phyloP scores from a whole-genome alignment of 2,329 filamentous ascomycete genomes.

The Aspergillus viridinutans region DNA sequence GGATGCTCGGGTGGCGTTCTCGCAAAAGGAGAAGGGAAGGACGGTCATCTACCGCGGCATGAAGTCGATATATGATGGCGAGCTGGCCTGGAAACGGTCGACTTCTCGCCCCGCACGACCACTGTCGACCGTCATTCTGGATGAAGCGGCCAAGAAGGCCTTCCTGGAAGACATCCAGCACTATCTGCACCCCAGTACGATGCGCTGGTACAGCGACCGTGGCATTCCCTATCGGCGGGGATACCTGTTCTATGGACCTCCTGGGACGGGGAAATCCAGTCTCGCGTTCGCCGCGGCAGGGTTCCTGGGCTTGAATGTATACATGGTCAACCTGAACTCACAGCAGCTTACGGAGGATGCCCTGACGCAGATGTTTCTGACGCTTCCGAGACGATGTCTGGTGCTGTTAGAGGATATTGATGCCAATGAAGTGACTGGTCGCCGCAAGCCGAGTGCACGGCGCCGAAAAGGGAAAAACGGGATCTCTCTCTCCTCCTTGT shows the following conservation, averaged over 20 bases:
- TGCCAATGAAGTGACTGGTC: conserved; percentile 6
- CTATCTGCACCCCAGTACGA: conserved; percentile 4
- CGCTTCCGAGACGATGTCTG: conserved; percentile 59
- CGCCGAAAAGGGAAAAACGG: conserved; percentile 1
- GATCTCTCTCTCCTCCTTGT: conserved; percentile 48
- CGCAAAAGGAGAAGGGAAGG: conserved; percentile 5
- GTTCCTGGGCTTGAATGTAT: conserved; percentile 63
- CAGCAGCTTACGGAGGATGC: conserved; percentile 59
- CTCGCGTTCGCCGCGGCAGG: conserved; percentile 43
- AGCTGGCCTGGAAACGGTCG: conserved; percentile 1
- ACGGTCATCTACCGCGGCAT: conserved; percentile 5
- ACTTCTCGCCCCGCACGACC: conserved; percentile 1
- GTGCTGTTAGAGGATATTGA: conserved; percentile 68
- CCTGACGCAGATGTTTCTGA: conserved; percentile 53
- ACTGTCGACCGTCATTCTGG: conserved; percentile 2
- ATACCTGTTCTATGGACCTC: conserved; percentile 42
- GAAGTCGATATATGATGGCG: neutral
- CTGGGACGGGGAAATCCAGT: conserved; percentile 13
- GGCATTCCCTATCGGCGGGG: conserved; percentile 71
- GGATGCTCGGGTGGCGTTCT: conserved; percentile 4
- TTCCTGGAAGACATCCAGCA: conserved; percentile 3
- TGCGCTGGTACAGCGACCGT: conserved; percentile 17
- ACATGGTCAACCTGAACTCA: conserved; percentile 56
- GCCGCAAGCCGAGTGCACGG: neutral
- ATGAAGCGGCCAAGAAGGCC: neutral